phyloP scores from a whole-genome alignment of 1,284 basidiomycete species.

The Rhizopogon hawkerae region DNA sequence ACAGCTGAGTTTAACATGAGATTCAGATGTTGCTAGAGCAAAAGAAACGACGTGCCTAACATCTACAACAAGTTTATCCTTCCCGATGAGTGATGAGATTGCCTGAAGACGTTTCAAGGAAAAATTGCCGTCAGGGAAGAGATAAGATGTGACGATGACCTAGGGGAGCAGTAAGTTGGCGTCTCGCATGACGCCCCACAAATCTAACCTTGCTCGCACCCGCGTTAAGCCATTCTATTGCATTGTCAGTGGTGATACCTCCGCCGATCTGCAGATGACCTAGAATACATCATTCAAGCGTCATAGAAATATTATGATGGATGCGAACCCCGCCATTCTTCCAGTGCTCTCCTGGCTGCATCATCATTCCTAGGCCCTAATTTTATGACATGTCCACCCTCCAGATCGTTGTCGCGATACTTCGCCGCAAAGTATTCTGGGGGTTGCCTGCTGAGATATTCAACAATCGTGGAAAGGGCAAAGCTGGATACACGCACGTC shows the following conservation, averaged over 20 bases:
- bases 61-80: slow-evolving; percentile 88
- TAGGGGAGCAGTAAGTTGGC: slow-evolving; percentile 26
- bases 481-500: slow-evolving; percentile 43
- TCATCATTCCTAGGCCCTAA: slow-evolving; percentile 85
- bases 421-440: slow-evolving; percentile 76
- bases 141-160: slow-evolving; percentile 95
- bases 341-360: slow-evolving; percentile 77
- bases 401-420: slow-evolving; percentile 64
- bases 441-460: slow-evolving; percentile 51
- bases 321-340: slow-evolving; percentile 57
- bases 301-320: slow-evolving; percentile 2
- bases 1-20: slow-evolving; percentile 50
- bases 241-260: slow-evolving; percentile 81
- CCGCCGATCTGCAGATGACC: slow-evolving; percentile 88
- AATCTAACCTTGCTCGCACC: slow-evolving; percentile 83
- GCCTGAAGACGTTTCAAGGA: slow-evolving; percentile 62
- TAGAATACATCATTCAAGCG: slow-evolving; percentile 17
- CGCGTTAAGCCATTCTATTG: slow-evolving; percentile 74
- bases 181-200: not conserved
- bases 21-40: not conserved
- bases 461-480: not conserved
- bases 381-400: slow-evolving; percentile 95
- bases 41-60: slow-evolving; percentile 58
- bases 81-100: slow-evolving; percentile 66
- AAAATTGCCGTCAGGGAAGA: slow-evolving; percentile 83